These are phyloP conservation scores for Cyberlindnera nakhonratchasimensis DNA, from an alignment of 805 yeast genomes.

Conservation along the genomic window DNA sequence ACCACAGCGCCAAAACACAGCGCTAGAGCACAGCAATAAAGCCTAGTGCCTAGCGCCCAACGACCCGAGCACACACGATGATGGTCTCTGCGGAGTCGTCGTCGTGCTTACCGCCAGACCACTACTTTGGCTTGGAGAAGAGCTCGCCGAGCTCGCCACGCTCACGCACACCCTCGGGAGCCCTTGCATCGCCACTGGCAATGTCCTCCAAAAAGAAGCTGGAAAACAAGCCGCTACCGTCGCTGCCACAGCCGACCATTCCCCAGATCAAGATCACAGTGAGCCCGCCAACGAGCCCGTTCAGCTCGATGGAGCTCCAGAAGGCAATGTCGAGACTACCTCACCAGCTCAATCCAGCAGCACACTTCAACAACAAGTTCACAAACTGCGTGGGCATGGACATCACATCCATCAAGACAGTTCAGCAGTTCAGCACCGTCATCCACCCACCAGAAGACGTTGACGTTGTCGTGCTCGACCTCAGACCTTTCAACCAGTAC, in stretches of 20 bases:
- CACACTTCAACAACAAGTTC: conserved; percentile 13
- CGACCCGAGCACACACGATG: not conserved
- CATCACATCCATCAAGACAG: conserved; percentile 12
- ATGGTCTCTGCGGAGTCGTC: conserved; percentile 17
- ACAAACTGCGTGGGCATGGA: conserved; percentile 13
- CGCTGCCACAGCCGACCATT: not conserved
- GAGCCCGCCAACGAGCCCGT: conserved; percentile 12
- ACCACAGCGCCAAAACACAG: not conserved
- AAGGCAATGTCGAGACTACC: conserved; percentile 11
- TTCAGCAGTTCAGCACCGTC: conserved; percentile 9
- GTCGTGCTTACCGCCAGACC: conserved; percentile 7
- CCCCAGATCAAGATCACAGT: conserved; percentile 17
- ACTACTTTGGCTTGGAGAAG: conserved; percentile 13
- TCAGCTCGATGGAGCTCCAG: conserved; percentile 7
- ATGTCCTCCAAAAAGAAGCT: not conserved
- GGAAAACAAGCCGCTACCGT: conserved; percentile 1
- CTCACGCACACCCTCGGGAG: not conserved
- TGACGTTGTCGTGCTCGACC: conserved; percentile 42
- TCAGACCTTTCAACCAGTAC: conserved; percentile 77
- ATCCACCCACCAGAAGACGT: not conserved
- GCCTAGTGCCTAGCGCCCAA: too few species aligned
- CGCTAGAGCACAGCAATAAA: not conserved
- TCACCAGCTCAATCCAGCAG: conserved; percentile 11
- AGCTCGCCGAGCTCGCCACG: conserved; percentile 2
- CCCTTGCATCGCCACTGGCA: not conserved